phyloP scores from a whole-genome alignment of 768 basidiomycete species.

The Pleurotus sapidus region DNA sequence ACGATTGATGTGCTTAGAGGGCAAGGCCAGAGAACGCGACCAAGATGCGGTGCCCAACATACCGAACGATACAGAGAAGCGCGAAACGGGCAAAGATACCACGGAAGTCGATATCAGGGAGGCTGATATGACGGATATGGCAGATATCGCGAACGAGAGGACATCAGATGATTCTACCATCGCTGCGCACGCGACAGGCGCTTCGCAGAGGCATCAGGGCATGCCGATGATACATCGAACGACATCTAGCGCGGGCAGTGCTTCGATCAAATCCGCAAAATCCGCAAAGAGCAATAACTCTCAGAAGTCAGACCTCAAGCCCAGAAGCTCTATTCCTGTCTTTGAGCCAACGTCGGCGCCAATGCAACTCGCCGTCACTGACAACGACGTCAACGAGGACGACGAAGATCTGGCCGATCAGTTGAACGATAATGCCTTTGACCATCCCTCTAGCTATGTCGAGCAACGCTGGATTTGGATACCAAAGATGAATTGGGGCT shows the following conservation, averaged over 20 bases:
- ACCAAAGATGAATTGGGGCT: conserved; percentile 38
- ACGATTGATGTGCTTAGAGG: conserved; percentile 27
- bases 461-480: conserved; percentile 47
- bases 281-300: conserved; percentile 17
- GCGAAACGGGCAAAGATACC: conserved; percentile 11
- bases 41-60: conserved; percentile 9
- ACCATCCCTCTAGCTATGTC: conserved; percentile 45
- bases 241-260: neutral
- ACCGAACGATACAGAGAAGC: too few relatives aligned
- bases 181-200: conserved; percentile 2
- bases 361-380: conserved; percentile 18
- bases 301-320: conserved; percentile 7
- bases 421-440: conserved; percentile 42
- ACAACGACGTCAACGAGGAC: conserved; percentile 28
- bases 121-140: conserved; percentile 13
- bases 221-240: too few relatives aligned
- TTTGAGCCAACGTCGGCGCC: conserved; percentile 27
- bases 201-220: conserved; percentile 6
- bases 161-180: conserved; percentile 8
- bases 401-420: conserved; percentile 23
- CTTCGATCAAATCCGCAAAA: conserved; percentile 13
- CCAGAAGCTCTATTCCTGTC: conserved; percentile 12
- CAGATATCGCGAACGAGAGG: conserved; percentile 11
- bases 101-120: conserved; percentile 12
- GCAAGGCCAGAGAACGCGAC: conserved; percentile 21